Base-by-base conservation (phyloP, 2,329 filamentous ascomycete species). In the Sclerotinia spermophila region DNA sequence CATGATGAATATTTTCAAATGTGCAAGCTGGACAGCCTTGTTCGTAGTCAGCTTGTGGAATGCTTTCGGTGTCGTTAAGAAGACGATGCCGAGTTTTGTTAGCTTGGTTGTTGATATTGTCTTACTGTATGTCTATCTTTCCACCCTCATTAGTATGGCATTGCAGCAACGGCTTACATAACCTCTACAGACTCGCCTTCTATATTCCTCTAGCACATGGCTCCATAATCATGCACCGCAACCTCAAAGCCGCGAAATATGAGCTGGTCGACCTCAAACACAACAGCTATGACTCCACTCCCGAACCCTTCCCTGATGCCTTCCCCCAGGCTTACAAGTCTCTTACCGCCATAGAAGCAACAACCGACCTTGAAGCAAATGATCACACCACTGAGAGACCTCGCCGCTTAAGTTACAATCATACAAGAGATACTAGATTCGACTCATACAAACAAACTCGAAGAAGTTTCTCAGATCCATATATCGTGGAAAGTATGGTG, bases 131-230 rank as follows among this genome's bases (percentile, higher is more conserved):
- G 71, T 73, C 15, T 15, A 58, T 67, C 6, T 48, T 11, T 30
- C 21, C 7, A 2, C 30, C 6, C 17, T 19, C 17, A 55, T 17
- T 0, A 3, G 2, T 35, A 19, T 44, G 17, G 4, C 24, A 33
- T 62, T n/a, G 3, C 7, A 59, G 45, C 21, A 35, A 8, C 19
- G 13, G 42, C 59, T 68, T 60, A 71, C 58, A 35, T 33, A 7
- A 2, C 21, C 27, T 33, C 27, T 8, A n/a, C 59, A 78, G 76
- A 33, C 53, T 77, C 7, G 71, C 69, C 38, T 77, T 78, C 69
- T 71, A 67, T 13, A 67, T 77, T 24, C 76, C 76, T 11, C 71
- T 78, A 11, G 71, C 78, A 59, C 77, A 78, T 69, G 75, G 74
- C 45, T 71, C 72, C 2, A 51, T 74, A 2, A 74, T 78, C 59